Conservation (phyloP, 2,329 filamentous ascomycete species). For the Penicillium palitans region DNA sequence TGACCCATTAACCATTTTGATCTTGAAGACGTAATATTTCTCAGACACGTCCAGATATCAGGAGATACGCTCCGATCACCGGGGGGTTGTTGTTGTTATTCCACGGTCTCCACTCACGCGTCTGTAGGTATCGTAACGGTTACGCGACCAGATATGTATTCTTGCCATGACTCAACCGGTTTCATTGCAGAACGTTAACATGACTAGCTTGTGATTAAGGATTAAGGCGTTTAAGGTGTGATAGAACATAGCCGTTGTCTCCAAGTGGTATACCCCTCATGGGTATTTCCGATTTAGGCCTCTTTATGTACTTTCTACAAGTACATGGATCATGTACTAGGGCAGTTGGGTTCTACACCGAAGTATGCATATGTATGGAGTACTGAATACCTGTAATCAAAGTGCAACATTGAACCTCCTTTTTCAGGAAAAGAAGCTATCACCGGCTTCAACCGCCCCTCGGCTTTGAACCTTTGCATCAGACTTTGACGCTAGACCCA, state of each 20-base stretch:
- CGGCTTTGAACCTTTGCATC: slow-evolving; percentile 17
- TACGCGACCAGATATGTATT: neutral
- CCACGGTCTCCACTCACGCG: neutral
- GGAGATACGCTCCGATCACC: slow-evolving; percentile 1
- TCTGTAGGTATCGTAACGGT: slow-evolving; percentile 1
- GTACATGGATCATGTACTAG: neutral
- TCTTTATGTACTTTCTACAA: neutral
- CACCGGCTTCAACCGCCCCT: slow-evolving; percentile 32
- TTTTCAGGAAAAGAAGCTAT: slow-evolving; percentile 12
- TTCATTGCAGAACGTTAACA: no score
- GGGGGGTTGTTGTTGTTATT: neutral
- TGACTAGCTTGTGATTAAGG: neutral
- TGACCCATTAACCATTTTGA: neutral
- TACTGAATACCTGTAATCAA: slow-evolving; percentile 9
- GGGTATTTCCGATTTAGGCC: neutral
- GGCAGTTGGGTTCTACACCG: neutral
- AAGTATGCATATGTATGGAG: neutral
- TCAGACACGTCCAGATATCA: neutral
- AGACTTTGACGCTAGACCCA: slow-evolving; percentile 16
- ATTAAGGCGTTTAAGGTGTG: neutral
- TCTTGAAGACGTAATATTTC: neutral
- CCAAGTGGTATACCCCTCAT: neutral
- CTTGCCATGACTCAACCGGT: neutral
- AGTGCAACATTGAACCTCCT: slow-evolving; percentile 12
- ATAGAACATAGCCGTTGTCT: neutral